Base-by-base conservation (phyloP, 192 early-diverging fungal species). In the Dispira simplex region DNA sequence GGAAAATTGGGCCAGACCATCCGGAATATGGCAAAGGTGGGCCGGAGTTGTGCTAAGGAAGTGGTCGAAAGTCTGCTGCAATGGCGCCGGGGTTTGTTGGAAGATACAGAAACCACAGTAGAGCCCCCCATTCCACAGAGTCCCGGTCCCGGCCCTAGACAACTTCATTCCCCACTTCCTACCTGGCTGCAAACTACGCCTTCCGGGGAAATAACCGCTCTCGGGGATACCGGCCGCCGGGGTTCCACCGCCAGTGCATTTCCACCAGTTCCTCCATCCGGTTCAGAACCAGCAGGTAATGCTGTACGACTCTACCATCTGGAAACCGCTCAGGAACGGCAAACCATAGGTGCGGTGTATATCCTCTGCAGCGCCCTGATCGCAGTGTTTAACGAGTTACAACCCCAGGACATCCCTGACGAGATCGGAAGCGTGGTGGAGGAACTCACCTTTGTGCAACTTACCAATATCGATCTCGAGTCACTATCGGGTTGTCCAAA, bases 371-470 rank as follows among this genome's bases (percentile, higher is more conserved):
- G 93, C 0, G 85, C 88, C 0, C 72, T 98, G 60, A 85, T 90
- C 43, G 89, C 88, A 63, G 89, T 99, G 51, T 82, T 97, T 2
- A 77, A 79, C 53, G 77, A 84, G 46, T 75, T 97, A 4, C 81
- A 83, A 52, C 71, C 81, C 18, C 81, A 84, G 46, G 78, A 83
- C 13, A 63, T 98, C 21, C 83, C 85, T 12, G 84, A 91, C 48
- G 87, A 91, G 46, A 72, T 94, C 9, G 95, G 90, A 1, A 83
- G 81, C 43, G 85, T 89, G 57, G 71, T 98, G 26, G 97, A 99
- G 75, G 91, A 95, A 68, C 85, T 95, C 46, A 86, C 92, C 20
- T 98, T 99, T 71, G 83, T 78, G 32, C 95, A 96, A 68, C 71
- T 99, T 28, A 82, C 82, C 63, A 87, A 87, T 51, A 80, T 85